Percentiles rank a stretch among this genome's conserved stretches.
Conservation (phyloP, 805 yeast genomes). For the Candida palmyrensis region DNA sequence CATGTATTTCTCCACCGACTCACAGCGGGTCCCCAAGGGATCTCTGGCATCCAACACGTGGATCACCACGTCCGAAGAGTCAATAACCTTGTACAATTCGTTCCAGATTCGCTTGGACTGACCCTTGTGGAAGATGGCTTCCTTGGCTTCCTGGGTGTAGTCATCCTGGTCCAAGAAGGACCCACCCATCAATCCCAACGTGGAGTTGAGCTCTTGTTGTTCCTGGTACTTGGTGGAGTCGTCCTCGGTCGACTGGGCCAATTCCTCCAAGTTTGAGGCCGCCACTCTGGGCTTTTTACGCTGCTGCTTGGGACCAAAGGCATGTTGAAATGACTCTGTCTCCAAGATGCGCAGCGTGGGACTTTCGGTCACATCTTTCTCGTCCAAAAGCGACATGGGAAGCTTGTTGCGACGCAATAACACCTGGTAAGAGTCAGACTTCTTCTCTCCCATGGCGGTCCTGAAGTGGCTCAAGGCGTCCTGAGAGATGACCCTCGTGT, state of each 20-base stretch:
- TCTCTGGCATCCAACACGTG: constrained; percentile 97
- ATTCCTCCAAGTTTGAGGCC: constrained; percentile 72
- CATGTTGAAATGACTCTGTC: constrained; percentile 73
- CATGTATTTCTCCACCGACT: constrained; percentile 87
- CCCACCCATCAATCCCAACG: constrained; percentile 78
- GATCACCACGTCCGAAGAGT: constrained; percentile 94
- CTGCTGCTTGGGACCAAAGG: constrained; percentile 95
- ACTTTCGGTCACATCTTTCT: constrained; percentile 68
- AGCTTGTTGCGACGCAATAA: constrained; percentile 82
- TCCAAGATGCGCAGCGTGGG: constrained; percentile 81
- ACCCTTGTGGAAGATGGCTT: constrained; percentile 93
- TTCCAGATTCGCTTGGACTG: constrained; percentile 99
- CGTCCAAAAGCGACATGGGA: constrained; percentile 93
- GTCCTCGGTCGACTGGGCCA: constrained; percentile 53
- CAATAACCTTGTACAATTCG: constrained; percentile 93
- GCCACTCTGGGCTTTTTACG: constrained; percentile 85
- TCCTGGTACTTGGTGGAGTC: constrained; percentile 64
- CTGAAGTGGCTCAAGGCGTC: constrained; percentile 93
- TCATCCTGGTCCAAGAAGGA: constrained; percentile 60
- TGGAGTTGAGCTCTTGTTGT: constrained; percentile 67
- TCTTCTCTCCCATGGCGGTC: constrained; percentile 85
- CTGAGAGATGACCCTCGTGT: constrained; percentile 94
- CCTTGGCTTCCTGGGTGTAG: constrained; percentile 87
- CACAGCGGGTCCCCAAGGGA: constrained; percentile 94
- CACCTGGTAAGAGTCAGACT: constrained; percentile 80